These are phyloP conservation scores for Penicillium waksmanii DNA, from an alignment of 495 filamentous ascomycete species.

Conservation along the genomic window DNA sequence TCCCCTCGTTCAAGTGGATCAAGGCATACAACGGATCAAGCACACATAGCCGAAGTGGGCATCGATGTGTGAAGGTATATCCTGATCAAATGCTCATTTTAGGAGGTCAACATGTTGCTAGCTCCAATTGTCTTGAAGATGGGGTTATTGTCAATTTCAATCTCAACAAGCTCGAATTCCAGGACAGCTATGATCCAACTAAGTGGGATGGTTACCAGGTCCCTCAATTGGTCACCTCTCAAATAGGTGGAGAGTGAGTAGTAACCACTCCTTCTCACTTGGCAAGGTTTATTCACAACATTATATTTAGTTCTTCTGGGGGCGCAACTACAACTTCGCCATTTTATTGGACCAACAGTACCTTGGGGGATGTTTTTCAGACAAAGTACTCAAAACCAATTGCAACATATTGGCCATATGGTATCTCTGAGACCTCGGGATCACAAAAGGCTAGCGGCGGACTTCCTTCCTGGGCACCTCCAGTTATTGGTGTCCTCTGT, in stretches of 20 bases:
- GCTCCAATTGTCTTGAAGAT: slow-evolving; percentile 50
- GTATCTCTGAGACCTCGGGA: slow-evolving; percentile 15
- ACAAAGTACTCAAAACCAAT: slow-evolving; percentile 60
- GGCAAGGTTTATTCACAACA: too few species aligned
- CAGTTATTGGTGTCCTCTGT: slow-evolving; percentile 68
- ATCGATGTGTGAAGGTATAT: slow-evolving; percentile 69
- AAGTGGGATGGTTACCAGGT: slow-evolving; percentile 63
- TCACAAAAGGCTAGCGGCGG: slow-evolving; percentile 29
- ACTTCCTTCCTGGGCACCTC: slow-evolving; percentile 62
- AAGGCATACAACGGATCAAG: slow-evolving; percentile 53
- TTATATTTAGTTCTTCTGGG: slow-evolving; percentile 44
- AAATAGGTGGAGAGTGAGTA: slow-evolving; percentile 65
- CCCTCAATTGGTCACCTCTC: slow-evolving; percentile 55
- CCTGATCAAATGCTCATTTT: slow-evolving; percentile 74
- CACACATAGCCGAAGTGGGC: slow-evolving; percentile 59
- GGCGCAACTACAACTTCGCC: slow-evolving; percentile 60
- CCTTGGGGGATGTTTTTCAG: slow-evolving; percentile 56
- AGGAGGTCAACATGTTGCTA: slow-evolving; percentile 52
- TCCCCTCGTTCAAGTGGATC: slow-evolving; percentile 78
- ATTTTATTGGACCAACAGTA: slow-evolving; percentile 53
- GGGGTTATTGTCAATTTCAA: slow-evolving; percentile 67
- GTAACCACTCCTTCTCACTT: slow-evolving; percentile 15
- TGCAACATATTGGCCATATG: slow-evolving; percentile 64
- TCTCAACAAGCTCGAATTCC: slow-evolving; percentile 59
- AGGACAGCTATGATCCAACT: slow-evolving; percentile 62